phyloP scores from a whole-genome alignment of 768 basidiomycete genomes.

The Leccinum olivaceopallidum region DNA sequence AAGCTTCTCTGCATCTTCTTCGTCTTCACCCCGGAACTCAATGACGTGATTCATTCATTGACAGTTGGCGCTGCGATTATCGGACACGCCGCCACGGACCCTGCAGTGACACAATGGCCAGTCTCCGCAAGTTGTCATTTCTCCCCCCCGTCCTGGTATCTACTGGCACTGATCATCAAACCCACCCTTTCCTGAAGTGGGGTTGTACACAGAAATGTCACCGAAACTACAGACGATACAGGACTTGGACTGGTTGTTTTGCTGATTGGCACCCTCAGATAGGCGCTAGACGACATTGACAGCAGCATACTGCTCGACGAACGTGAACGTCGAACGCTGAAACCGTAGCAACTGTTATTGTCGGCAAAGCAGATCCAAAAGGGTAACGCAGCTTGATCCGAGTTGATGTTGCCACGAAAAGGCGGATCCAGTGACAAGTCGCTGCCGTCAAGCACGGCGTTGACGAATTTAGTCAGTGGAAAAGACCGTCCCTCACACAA shows the following conservation, averaged over 20 bases:
- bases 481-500: not conserved
- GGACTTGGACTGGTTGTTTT: not conserved
- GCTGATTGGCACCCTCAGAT: not conserved
- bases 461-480: not conserved
- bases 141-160: not conserved
- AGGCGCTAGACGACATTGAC: not conserved
- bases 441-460: not conserved
- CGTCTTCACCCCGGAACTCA: not conserved
- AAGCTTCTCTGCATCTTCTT: not conserved
- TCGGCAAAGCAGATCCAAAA: not conserved
- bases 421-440: not conserved
- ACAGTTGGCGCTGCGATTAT: not conserved
- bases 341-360: not conserved
- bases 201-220: not conserved
- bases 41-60: not conserved
- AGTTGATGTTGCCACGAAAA: not conserved
- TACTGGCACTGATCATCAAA: not conserved
- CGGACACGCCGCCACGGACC: not conserved
- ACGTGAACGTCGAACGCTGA: not conserved
- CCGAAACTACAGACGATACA: not conserved
- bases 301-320: not conserved
- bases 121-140: not conserved
- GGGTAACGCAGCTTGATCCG: not conserved
- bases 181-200: not conserved
- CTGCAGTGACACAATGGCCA: not conserved